Percentiles rank a stretch among this genome's conserved stretches.
Conservation (phyloP, 345 rosid genomes). For the Moricandia arvensis region DNA sequence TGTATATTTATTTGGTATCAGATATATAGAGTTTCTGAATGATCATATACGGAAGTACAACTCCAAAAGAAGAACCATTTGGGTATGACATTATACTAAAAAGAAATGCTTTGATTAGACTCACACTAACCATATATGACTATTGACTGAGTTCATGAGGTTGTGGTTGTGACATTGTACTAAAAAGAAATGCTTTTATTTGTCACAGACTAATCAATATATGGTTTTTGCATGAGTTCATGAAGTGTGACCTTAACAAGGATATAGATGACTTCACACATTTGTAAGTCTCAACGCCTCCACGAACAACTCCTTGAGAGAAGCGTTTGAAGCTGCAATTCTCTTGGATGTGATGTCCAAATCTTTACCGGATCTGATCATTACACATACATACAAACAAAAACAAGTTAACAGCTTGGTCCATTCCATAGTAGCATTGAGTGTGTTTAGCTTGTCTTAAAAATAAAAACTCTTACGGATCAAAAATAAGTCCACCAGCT, state of each 20-base stretch:
- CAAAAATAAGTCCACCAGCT: conserved; percentile 91
- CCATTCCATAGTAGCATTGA: neutral
- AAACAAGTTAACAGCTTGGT: neutral
- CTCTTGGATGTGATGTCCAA: conserved; percentile 75
- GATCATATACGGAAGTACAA: neutral
- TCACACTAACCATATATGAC: too few species aligned
- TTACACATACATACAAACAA: neutral
- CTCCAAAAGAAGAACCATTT: neutral
- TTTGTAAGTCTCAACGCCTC: conserved; percentile 49
- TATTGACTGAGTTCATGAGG: too few species aligned
- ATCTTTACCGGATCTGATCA: conserved; percentile 75
- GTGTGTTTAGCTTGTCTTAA: neutral
- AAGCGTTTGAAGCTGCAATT: conserved; percentile 84
- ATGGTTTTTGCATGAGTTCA: conserved; percentile 5
- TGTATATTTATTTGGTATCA: too few species aligned
- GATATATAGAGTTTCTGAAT: neutral
- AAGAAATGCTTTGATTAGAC: neutral
- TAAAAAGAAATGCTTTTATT: neutral
- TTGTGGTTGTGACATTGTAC: too few species aligned
- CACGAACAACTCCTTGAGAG: conserved; percentile 65
- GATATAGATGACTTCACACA: conserved; percentile 3
- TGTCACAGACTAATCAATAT: neutral
- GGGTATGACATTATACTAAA: neutral
- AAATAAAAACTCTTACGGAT: conserved; percentile 67
- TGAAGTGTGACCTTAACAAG: neutral